A percentile compares a stretch with the other conserved stretches of the same genome.
phyloP scores from a whole-genome alignment of 345 rosid species.

The Eucalyptus erythrocorys region DNA sequence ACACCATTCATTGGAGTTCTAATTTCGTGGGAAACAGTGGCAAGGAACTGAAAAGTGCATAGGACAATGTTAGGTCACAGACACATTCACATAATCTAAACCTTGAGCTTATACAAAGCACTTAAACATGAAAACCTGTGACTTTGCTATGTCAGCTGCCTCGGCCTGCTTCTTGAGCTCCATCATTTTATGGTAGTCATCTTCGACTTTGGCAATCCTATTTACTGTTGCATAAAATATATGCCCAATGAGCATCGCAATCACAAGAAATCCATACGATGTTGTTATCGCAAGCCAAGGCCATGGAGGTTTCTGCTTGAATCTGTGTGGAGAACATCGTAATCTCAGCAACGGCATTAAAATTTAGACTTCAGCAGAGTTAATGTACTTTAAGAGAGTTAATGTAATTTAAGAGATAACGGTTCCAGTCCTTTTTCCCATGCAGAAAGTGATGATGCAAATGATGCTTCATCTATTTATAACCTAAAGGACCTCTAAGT shows the following conservation, averaged over 20 bases:
- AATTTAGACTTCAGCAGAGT: not conserved
- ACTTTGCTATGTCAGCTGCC: constrained; percentile 95
- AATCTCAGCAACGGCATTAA: not conserved
- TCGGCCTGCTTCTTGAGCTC: constrained; percentile 72
- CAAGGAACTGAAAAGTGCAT: constrained; percentile 57
- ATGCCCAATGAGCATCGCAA: constrained; percentile 66
- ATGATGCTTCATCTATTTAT: not conserved
- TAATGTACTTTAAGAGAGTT: not conserved
- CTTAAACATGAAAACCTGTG: constrained; percentile 43
- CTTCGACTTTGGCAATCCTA: constrained; percentile 82
- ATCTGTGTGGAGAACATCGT: constrained; percentile 22
- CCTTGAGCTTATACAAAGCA: not conserved
- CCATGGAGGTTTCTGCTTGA: constrained; percentile 81
- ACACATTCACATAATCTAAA: not conserved
- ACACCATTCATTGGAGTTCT: constrained; percentile 99
- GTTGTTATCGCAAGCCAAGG: constrained; percentile 54
- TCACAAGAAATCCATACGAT: constrained; percentile 63
- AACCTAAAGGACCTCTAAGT: not conserved
- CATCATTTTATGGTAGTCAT: constrained; percentile 71
- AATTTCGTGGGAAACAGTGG: constrained; percentile 98
- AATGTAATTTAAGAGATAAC: not conserved
- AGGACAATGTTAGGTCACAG: not conserved
- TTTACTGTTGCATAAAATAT: constrained; percentile 77
- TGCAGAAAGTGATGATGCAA: not conserved
- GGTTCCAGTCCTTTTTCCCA: not conserved